Conservation (phyloP, 805 yeast genomes). For the Sugiyamaella smithiae region DNA sequence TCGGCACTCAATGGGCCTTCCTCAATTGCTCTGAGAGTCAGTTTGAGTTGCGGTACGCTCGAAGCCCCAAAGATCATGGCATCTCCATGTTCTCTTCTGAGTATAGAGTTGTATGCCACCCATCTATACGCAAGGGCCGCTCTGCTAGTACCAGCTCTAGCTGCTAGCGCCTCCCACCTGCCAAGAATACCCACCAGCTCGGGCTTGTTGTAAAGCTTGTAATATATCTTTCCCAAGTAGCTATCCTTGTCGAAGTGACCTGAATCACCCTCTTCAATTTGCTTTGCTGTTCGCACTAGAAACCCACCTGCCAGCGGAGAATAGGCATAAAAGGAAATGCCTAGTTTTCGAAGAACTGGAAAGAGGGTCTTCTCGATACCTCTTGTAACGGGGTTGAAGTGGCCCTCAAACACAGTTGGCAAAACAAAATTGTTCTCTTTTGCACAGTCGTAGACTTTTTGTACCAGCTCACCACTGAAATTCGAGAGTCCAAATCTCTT, state of each 20-base stretch:
- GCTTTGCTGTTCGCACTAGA: conserved; percentile 21
- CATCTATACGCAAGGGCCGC: conserved; percentile 29
- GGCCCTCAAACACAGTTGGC: conserved; percentile 33
- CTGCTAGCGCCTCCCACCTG: conserved; percentile 22
- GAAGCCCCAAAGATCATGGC: conserved; percentile 28
- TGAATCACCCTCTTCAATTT: conserved; percentile 10
- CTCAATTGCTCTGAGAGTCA: conserved; percentile 22
- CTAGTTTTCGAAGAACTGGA: conserved; percentile 25
- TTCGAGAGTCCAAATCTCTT: conserved; percentile 30
- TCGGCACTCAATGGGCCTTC: conserved; percentile 28
- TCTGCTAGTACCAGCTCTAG: conserved; percentile 18
- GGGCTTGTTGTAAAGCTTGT: conserved; percentile 23
- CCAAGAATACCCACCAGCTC: conserved; percentile 24
- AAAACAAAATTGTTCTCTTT: conserved; percentile 25
- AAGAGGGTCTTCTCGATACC: conserved; percentile 25
- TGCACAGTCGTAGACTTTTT: conserved; percentile 22
- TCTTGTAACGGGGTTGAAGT: conserved; percentile 31
- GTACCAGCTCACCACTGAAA: conserved; percentile 26
- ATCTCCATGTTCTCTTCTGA: conserved; percentile 22
- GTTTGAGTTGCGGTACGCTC: conserved; percentile 21
- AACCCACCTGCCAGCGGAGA: conserved; percentile 31
- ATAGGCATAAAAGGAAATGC: conserved; percentile 29
- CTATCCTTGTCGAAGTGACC: conserved; percentile 23
- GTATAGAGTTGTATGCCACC: conserved; percentile 24
- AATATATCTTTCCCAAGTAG: conserved; percentile 21